These are phyloP conservation scores for Cutaneotrichosporon spelunceum DNA, from an alignment of 1,284 basidiomycete species.

Conservation along the genomic window DNA sequence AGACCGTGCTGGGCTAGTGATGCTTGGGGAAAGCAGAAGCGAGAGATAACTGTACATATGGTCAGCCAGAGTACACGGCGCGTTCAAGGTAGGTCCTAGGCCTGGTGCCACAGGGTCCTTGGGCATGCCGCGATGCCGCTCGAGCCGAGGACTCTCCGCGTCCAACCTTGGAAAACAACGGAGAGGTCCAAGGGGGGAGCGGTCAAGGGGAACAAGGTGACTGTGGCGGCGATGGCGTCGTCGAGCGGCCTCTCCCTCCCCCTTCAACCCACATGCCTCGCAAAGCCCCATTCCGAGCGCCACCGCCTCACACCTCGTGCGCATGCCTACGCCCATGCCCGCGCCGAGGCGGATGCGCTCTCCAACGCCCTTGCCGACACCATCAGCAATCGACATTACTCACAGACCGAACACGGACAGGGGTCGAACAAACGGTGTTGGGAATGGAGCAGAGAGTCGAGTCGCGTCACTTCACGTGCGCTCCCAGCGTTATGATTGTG, in stretches of 20 bases:
- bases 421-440: neutral
- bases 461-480: neutral
- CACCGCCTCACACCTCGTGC: neutral
- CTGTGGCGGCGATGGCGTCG: neutral
- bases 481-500: too few relatives aligned
- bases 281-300: neutral
- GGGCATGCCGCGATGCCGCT: neutral
- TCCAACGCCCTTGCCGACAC: neutral
- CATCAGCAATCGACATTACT: neutral
- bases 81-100: too few relatives aligned
- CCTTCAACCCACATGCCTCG: neutral
- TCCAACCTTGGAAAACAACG: neutral
- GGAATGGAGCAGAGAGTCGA: neutral
- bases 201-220: neutral
- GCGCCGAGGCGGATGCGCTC: neutral
- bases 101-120: neutral
- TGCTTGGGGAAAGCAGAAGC: neutral
- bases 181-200: neutral
- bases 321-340: neutral
- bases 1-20: neutral
- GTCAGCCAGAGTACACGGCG: neutral
- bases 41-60: neutral
- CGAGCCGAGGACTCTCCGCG: too few relatives aligned
- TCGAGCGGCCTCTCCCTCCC: neutral
- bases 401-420: neutral